A percentile compares a stretch with the other conserved stretches of the same genome.
Evolutionary conservation across 495 filamentous ascomycete genomes (phyloP).

Genomic region (Penicillium turbatum): DNA sequence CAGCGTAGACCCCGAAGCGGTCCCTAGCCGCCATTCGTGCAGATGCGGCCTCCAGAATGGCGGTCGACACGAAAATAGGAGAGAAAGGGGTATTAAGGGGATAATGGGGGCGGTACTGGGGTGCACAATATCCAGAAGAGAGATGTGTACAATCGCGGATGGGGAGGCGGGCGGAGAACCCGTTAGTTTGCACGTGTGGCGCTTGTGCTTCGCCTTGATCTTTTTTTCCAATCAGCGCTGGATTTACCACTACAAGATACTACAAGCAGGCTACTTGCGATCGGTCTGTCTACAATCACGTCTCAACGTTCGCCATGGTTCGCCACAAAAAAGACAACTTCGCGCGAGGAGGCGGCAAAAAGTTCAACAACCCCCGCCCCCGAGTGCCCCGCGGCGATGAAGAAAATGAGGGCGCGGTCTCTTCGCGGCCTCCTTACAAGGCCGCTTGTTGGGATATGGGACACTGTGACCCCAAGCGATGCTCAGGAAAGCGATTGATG

Average conservation of each 20-base stretch:
- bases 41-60: constrained; percentile 84
- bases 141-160: constrained; percentile 19
- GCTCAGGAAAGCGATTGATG: constrained; percentile 92
- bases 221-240: constrained; percentile 15
- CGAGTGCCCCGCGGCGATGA: constrained; percentile 43
- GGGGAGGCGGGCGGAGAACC: constrained; percentile 20
- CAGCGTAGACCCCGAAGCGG: constrained; percentile 81
- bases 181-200: constrained; percentile 30
- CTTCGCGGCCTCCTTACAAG: constrained; percentile 64
- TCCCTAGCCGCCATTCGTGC: constrained; percentile 93
- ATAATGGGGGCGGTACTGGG: constrained; percentile 6
- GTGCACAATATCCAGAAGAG: constrained; percentile 15
- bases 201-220: constrained; percentile 18
- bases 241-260: neutral
- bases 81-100: constrained; percentile 7
- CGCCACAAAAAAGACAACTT: constrained; percentile 93
- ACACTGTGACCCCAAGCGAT: constrained; percentile 95
- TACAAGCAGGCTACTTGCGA: neutral
- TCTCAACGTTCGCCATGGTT: constrained; percentile 54
- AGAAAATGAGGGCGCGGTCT: constrained; percentile 22
- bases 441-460: constrained; percentile 97
- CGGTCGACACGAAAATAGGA: constrained; percentile 15
- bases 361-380: constrained; percentile 50
- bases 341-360: constrained; percentile 64
- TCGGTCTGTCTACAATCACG: neutral